Percentiles rank a stretch among this genome's conserved stretches.
Evolutionary conservation across 2,329 filamentous ascomycete species (phyloP).

Genomic region (Parastagonospora nodorum): DNA sequence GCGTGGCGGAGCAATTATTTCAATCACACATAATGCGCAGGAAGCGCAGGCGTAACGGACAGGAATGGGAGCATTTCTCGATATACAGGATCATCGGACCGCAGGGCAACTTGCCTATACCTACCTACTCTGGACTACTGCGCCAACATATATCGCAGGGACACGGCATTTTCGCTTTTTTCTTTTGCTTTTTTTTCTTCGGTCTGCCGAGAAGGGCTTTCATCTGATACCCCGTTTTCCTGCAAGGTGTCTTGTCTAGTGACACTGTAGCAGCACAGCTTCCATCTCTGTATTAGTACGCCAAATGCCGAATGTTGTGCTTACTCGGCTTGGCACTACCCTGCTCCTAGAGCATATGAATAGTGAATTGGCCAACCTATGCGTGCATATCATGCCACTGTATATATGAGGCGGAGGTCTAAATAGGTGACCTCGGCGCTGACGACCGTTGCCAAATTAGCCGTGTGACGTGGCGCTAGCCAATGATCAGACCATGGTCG

Average conservation of each 20-base stretch:
- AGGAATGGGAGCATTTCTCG: conserved; percentile 9
- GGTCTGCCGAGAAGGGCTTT: conserved; percentile 20
- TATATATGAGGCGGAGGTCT: not conserved
- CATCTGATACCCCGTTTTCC: conserved; percentile 39
- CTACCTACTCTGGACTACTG: conserved; percentile 4
- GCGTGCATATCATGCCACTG: not conserved
- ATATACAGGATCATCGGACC: conserved; percentile 2
- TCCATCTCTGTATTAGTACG: conserved; percentile 16
- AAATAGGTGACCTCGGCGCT: not conserved
- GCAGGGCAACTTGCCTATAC: conserved; percentile 5
- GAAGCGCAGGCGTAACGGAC: conserved; percentile 21
- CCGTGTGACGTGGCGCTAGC: conserved; percentile 8
- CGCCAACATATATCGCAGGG: conserved; percentile 1
- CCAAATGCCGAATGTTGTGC: conserved; percentile 2
- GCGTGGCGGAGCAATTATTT: conserved; percentile 14
- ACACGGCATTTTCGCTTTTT: conserved; percentile 7
- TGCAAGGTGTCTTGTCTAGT: conserved; percentile 11
- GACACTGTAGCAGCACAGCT: conserved; percentile 12
- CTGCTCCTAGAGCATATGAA: not conserved
- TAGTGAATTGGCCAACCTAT: not conserved
- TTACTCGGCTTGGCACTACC: not conserved
- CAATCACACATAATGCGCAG: conserved; percentile 7
- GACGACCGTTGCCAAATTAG: not conserved
- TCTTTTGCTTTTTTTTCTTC: conserved; percentile 8
- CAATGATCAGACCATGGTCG: not conserved